Percentiles rank a stretch among this genome's conserved stretches.
These are phyloP conservation scores for Anisodus acutangulus DNA, from an alignment of 257 asterid species.

Conservation along the genomic window DNA sequence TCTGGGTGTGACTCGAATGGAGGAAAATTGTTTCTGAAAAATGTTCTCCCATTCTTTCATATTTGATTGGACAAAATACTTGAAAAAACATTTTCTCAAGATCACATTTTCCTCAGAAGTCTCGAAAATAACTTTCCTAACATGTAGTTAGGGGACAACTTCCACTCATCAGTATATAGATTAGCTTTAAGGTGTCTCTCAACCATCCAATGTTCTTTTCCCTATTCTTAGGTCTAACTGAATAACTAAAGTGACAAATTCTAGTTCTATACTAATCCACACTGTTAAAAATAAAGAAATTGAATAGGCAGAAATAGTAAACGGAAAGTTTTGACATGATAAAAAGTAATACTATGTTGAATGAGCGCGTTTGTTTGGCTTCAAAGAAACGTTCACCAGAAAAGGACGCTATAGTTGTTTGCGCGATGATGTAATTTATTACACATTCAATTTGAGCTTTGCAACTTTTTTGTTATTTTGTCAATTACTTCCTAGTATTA, in stretches of 20 bases:
- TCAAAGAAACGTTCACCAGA: not conserved
- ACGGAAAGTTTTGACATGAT: not conserved
- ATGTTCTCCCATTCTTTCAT: not conserved
- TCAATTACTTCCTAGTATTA: not conserved
- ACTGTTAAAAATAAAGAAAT: no score
- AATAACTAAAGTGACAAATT: not conserved
- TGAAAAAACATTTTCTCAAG: not conserved
- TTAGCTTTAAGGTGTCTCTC: not conserved
- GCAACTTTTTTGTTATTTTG: not conserved
- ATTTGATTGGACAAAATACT: not conserved
- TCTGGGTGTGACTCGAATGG: not conserved
- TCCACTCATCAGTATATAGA: not conserved
- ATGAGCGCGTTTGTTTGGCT: constrained; percentile 17
- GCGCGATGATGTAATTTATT: constrained; percentile 5
- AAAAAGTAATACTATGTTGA: no score
- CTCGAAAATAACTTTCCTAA: not conserved
- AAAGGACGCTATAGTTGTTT: not conserved
- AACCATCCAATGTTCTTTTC: not conserved
- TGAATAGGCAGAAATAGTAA: not conserved
- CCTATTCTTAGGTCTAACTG: not conserved
- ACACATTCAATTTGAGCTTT: not conserved
- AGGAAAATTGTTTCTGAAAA: not conserved
- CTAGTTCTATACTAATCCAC: not conserved
- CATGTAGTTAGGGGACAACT: constrained; percentile 9
- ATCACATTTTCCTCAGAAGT: not conserved